A percentile compares a stretch with the other conserved stretches of the same genome.
These are phyloP conservation scores for Pichia exigua DNA, from an alignment of 805 yeast genomes.

Conservation along the genomic window DNA sequence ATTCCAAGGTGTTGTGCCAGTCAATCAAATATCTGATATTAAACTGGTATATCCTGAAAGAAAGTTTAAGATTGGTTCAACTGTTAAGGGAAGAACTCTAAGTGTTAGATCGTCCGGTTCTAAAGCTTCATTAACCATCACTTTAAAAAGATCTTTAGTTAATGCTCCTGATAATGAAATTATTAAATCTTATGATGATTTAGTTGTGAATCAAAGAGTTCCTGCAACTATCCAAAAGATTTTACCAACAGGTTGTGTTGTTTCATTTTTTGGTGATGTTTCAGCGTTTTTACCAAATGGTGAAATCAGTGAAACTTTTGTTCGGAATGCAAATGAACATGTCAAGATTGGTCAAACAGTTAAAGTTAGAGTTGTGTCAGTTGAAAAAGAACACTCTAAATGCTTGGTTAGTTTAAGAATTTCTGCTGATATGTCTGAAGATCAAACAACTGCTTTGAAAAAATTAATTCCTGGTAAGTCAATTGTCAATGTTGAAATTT, in stretches of 20 bases:
- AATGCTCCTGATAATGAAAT: constrained; percentile 51
- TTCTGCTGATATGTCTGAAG: constrained; percentile 42
- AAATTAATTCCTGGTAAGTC: constrained; percentile 54
- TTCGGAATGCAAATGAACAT: constrained; percentile 67
- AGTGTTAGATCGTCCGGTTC: constrained; percentile 35
- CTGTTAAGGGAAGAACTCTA: constrained; percentile 68
- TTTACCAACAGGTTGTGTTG: constrained; percentile 69
- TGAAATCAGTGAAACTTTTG: constrained; percentile 87
- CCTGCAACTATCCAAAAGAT: constrained; percentile 69
- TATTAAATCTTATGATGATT: constrained; percentile 32
- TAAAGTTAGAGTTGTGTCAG: constrained; percentile 52
- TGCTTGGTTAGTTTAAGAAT: constrained; percentile 70
- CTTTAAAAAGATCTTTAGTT: constrained; percentile 80
- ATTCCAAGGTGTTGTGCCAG: constrained; percentile 69
- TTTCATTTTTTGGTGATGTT: constrained; percentile 73
- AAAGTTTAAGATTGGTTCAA: constrained; percentile 79
- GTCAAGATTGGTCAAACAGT: constrained; percentile 82
- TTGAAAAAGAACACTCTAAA: constrained; percentile 45
- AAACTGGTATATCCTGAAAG: constrained; percentile 84
- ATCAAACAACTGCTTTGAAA: constrained; percentile 39
- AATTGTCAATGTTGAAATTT: constrained; percentile 49
- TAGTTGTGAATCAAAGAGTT: constrained; percentile 41
- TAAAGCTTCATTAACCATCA: constrained; percentile 46
- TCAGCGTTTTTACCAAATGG: constrained; percentile 77
- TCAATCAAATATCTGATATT: constrained; percentile 74